These are phyloP conservation scores for Solanum habrochaites DNA, from an alignment of 257 asterid species.

Conservation along the genomic window DNA sequence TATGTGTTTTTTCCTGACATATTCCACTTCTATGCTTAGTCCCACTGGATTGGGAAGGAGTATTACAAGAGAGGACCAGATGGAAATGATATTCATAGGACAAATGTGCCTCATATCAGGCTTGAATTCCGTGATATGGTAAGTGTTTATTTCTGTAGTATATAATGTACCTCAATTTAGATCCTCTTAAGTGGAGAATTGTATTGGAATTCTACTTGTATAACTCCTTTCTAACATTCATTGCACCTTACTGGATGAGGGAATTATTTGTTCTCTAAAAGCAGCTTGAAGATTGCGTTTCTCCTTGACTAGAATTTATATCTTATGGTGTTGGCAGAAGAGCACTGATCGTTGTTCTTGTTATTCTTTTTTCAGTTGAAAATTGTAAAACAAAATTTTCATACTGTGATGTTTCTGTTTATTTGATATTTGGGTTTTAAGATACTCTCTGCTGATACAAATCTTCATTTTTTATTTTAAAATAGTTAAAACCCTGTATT, in stretches of 20 bases:
- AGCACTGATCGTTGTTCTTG: background rate
- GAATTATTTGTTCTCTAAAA: background rate
- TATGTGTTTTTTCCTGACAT: background rate
- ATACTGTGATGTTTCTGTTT: background rate
- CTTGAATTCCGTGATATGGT: conserved; percentile 92
- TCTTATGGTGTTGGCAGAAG: background rate
- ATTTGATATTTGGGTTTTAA: background rate
- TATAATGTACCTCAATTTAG: background rate
- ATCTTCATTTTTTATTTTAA: background rate
- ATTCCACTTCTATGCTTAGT: conserved; percentile 22
- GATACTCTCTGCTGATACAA: background rate
- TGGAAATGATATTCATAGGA: conserved; percentile 90
- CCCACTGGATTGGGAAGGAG: conserved; percentile 90
- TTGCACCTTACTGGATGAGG: background rate
- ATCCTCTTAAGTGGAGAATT: background rate
- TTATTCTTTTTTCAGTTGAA: background rate
- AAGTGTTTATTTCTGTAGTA: background rate
- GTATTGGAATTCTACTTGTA: background rate
- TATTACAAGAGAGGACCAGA: conserved; percentile 83
- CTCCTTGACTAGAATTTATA: background rate
- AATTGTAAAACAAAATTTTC: background rate
- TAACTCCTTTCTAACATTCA: background rate
- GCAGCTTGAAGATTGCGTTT: background rate
- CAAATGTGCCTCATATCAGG: conserved; percentile 93
- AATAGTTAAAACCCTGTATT: background rate